Evolutionary conservation across 768 basidiomycete species (phyloP).

Genomic region (Ramaria sp.): DNA sequence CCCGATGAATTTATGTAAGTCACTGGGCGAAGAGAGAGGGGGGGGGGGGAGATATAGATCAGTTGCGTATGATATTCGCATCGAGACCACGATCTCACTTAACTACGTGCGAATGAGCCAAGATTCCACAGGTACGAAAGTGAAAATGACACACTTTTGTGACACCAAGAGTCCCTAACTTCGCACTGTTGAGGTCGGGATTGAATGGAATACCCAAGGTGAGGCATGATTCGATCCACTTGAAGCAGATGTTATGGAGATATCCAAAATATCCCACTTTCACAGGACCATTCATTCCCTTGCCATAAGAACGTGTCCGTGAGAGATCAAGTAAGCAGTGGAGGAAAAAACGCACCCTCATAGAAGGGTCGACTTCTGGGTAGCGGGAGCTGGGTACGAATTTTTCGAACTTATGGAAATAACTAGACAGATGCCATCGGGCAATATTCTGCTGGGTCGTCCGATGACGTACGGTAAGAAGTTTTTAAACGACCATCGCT

Average conservation of each 20-base stretch:
- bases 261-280: conserved; percentile 44
- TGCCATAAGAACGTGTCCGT: neutral
- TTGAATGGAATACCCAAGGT: conserved; percentile 40
- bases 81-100: neutral
- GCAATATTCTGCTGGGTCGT: no score
- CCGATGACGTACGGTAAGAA: no score
- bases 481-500: conserved; percentile 27
- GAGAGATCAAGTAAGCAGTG: neutral
- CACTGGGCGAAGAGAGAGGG: conserved; percentile 30
- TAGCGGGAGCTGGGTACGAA: no score
- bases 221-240: conserved; percentile 45
- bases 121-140: neutral
- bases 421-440: no score
- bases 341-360: neutral
- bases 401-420: no score
- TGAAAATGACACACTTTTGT: conserved; percentile 36
- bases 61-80: neutral
- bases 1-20: conserved; percentile 48
- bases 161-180: conserved; percentile 46
- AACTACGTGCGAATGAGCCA: neutral
- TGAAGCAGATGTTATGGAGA: conserved; percentile 32
- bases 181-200: conserved; percentile 44
- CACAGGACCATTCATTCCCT: conserved; percentile 2
- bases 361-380: no score
- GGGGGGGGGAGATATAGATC: neutral